Percentiles rank a stretch among this genome's conserved stretches.
Conservation (phyloP, 2,329 filamentous ascomycete species). For the Akanthomyces muscarius region DNA sequence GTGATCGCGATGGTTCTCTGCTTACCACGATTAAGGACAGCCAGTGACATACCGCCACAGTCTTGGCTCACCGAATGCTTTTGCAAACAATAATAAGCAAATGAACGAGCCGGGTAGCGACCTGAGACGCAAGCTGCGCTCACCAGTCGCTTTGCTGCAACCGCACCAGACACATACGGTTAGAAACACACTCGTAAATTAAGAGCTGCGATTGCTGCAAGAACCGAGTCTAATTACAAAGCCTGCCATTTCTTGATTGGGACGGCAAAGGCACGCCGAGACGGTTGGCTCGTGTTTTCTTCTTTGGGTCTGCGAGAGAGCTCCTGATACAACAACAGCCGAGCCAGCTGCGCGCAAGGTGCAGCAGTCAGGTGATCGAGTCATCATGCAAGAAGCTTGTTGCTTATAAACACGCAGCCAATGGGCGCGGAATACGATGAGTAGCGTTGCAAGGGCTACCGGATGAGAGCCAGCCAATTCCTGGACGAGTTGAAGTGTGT, state of each 20-base stretch:
- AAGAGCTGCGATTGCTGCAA: not conserved
- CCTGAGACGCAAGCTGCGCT: not conserved
- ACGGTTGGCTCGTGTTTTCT: not conserved
- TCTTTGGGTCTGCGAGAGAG: not conserved
- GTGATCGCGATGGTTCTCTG: not conserved
- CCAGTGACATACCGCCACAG: too few species aligned
- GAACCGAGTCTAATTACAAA: not conserved
- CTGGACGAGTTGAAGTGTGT: not conserved
- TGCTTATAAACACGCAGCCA: not conserved
- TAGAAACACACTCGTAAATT: not conserved
- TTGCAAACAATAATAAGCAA: not conserved
- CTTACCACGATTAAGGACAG: not conserved
- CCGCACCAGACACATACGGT: not conserved
- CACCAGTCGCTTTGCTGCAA: not conserved
- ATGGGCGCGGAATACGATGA: not conserved
- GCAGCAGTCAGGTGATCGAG: slow-evolving; percentile 9
- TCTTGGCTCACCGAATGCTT: not conserved
- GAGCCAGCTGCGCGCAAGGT: not conserved
- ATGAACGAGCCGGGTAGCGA: not conserved
- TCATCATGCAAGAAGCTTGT: slow-evolving; percentile 8
- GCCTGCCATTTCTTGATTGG: not conserved
- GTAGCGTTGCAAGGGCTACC: not conserved
- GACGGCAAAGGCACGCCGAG: not conserved
- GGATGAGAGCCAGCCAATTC: not conserved
- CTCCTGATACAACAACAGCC: not conserved